Percentiles rank a stretch among this genome's conserved stretches.
These are phyloP conservation scores for Coniochaeta ligniaria DNA, from an alignment of 2,329 filamentous ascomycete species.

Conservation along the genomic window DNA sequence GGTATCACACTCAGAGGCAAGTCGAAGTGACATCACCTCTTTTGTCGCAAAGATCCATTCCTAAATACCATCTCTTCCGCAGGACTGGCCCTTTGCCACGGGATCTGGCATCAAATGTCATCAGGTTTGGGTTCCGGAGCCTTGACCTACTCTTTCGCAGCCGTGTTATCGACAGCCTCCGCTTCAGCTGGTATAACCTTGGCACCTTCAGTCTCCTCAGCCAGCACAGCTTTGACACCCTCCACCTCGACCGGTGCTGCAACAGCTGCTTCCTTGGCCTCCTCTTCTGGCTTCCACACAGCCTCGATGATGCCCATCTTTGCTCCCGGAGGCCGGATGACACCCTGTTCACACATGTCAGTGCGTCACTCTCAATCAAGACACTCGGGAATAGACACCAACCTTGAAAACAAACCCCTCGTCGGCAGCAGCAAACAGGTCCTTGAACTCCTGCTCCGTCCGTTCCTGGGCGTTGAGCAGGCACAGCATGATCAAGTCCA, in stretches of 20 bases:
- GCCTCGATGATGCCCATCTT: slow-evolving; percentile 28
- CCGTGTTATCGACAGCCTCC: not conserved
- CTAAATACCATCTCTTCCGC: not conserved
- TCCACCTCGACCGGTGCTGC: not conserved
- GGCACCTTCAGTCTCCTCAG: not conserved
- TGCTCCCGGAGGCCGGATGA: slow-evolving; percentile 18
- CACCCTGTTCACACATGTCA: slow-evolving; percentile 13
- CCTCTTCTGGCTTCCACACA: slow-evolving; percentile 18
- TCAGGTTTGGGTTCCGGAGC: not conserved
- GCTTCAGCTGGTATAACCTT: not conserved
- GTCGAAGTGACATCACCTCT: not conserved
- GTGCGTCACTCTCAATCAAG: slow-evolving; percentile 6
- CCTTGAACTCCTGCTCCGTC: slow-evolving; percentile 32
- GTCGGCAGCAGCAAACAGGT: slow-evolving; percentile 30
- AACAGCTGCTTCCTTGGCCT: slow-evolving; percentile 2
- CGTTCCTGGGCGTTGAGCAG: slow-evolving; percentile 36
- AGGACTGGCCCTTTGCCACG: not conserved
- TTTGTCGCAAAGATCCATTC: not conserved
- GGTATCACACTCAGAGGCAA: not conserved
- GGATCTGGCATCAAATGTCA: not conserved
- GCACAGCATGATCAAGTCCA: slow-evolving; percentile 36
- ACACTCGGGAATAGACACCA: slow-evolving; percentile 1
- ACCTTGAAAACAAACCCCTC: slow-evolving; percentile 28
- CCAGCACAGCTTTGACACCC: not conserved
- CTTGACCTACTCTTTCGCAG: not conserved